Base-by-base conservation (phyloP, 2,329 filamentous ascomycete species). In the Neurospora sp. region DNA sequence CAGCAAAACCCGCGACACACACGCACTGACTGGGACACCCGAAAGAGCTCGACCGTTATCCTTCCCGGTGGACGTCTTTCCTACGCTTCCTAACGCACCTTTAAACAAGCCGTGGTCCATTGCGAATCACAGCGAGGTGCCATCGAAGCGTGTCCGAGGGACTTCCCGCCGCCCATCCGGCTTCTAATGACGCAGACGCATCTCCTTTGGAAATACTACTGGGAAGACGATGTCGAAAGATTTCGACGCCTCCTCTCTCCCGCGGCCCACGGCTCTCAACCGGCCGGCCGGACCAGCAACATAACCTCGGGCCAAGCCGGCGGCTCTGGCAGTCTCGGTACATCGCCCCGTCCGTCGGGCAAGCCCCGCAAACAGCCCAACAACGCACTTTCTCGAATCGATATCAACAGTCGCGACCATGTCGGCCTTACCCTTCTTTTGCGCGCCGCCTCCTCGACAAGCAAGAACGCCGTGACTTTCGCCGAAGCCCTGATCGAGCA, bases 211-310 rank as follows among this genome's bases (percentile, higher is more conserved):
- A 94, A 93, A 87, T 92, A 88, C 81, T 98, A 95, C 81, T 91
- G 96, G 85, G 91, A 97, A 89, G 92, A 97, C 87, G 93, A 99
- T 89, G 91, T 97, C 89, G 94, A 97, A 80, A 89, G 85, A 79
- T 98, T 99, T 87, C 91, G 92, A 83, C 91, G 91, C 84, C 88
- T 96, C 79, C 87, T 99, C 87, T 90, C 90, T 78, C 88, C 88
- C 80, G 86, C 90, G 82, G 85, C 86, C 78, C 86, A 85, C 79
- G 86, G 83, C 78, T 78, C 84, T 73, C 87, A 87, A 75, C 77
- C 82, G 71, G 78, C 83, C 71, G 81, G 85, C 77, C 88, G 86
- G 80, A 87, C 84, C 76, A 82, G 85, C 6, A 82, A 79, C 36
- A 73, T 81, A 83, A 81, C 80, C 68, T 77, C 76, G 71, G 78